A percentile compares a stretch with the other conserved stretches of the same genome.
phyloP scores from a whole-genome alignment of 2,329 filamentous ascomycete species.

The Purpureocillium lavendulum region DNA sequence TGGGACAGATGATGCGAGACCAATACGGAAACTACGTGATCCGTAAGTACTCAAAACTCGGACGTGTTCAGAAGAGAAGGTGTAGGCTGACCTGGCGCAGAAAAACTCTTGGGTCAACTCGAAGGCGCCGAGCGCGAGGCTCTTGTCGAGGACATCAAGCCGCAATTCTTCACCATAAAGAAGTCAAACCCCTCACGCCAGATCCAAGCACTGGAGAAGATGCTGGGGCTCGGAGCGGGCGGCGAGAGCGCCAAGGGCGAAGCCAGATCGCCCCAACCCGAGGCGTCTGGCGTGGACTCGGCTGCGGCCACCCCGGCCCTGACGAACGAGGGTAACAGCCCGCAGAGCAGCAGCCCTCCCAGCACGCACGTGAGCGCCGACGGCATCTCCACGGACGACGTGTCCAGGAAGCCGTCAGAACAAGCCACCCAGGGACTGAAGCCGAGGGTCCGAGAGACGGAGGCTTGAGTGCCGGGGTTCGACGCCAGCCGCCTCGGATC shows the following conservation, averaged over 20 bases:
- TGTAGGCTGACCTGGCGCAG: slow-evolving; percentile 31
- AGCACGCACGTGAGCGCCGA: slow-evolving; percentile 53
- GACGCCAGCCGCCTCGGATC: not conserved
- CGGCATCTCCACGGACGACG: slow-evolving; percentile 25
- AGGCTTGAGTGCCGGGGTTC: slow-evolving; percentile 17
- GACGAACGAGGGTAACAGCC: slow-evolving; percentile 61
- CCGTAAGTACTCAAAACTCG: slow-evolving; percentile 50
- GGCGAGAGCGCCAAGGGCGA: slow-evolving; percentile 14
- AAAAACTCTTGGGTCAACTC: slow-evolving; percentile 66
- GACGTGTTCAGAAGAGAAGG: not conserved
- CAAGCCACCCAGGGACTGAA: slow-evolving; percentile 7
- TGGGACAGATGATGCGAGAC: slow-evolving; percentile 77
- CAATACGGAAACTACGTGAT: slow-evolving; percentile 95
- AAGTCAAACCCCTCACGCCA: slow-evolving; percentile 59
- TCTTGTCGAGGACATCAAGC: slow-evolving; percentile 56
- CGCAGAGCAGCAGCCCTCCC: slow-evolving; percentile 56
- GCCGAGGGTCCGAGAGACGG: slow-evolving; percentile 19
- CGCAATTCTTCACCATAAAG: slow-evolving; percentile 53
- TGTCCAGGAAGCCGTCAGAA: slow-evolving; percentile 13
- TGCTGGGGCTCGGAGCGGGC: slow-evolving; percentile 16
- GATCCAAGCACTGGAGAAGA: slow-evolving; percentile 26
- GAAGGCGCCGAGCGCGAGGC: slow-evolving; percentile 49
- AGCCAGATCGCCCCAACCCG: slow-evolving; percentile 22
- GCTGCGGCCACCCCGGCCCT: slow-evolving; percentile 56
- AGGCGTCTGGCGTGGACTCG: slow-evolving; percentile 31